These are phyloP conservation scores for Orbilia javanica DNA, from an alignment of 2,329 filamentous ascomycete genomes.

Conservation along the genomic window DNA sequence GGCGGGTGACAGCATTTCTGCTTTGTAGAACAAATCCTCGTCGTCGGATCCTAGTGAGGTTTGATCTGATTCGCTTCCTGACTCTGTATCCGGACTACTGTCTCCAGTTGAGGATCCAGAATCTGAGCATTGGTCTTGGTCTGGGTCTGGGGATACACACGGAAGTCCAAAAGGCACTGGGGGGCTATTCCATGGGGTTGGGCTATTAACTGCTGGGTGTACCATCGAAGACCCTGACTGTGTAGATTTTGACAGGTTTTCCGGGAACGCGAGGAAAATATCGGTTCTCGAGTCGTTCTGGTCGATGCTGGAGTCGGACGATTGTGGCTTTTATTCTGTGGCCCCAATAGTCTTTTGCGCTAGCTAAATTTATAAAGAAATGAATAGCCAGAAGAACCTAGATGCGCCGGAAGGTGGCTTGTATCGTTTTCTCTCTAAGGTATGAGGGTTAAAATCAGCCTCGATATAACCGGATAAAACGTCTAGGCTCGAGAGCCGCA, in stretches of 20 bases:
- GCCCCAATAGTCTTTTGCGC: neutral
- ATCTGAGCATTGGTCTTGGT: neutral
- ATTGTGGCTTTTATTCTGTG: neutral
- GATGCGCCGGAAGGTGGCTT: neutral
- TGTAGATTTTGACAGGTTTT: neutral
- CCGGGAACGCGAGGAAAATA: too few species aligned
- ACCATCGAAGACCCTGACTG: neutral
- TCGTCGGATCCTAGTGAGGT: slow-evolving; percentile 15
- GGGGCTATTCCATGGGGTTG: neutral
- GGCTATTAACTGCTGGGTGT: neutral
- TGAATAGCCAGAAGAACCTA: neutral
- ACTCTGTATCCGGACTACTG: neutral
- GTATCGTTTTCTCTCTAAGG: neutral
- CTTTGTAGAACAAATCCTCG: neutral
- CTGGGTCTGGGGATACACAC: neutral
- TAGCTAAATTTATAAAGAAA: too few species aligned
- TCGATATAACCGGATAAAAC: neutral
- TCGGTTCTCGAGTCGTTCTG: neutral
- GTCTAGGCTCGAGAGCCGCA: neutral
- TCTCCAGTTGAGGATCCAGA: too few species aligned
- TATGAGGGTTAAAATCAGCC: neutral
- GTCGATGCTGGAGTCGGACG: neutral
- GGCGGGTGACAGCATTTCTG: neutral
- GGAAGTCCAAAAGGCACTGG: neutral
- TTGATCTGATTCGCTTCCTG: slow-evolving; percentile 12